Evolutionary conservation across 768 basidiomycete genomes (phyloP), one percentile per base, ranked within the genome.

Genomic region (Xerocomellus intermedius): DNA sequence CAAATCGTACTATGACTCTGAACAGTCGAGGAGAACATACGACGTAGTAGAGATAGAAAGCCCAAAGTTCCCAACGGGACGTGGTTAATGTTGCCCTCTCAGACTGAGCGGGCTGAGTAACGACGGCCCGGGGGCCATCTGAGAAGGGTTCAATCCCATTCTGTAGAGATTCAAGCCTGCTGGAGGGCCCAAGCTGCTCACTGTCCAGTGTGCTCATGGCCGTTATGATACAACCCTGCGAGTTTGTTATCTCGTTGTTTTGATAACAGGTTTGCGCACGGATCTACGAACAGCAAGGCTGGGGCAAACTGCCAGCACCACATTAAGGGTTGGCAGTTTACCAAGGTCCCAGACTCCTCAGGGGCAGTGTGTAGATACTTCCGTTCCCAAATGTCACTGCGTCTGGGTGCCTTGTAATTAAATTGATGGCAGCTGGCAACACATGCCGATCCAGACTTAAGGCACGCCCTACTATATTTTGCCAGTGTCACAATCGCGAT

Each of bases 21-120:
- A 21, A 9, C 14, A 24, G n/a, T 35, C 13, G 38, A 42, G 12
- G n/a, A 36, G 35, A 28, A 69, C 71, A 48, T 39, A 75, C 73
- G 36, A 84, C 64, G 50, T 82, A 85, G 56, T 82, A 85, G 26
- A 83, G 61, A 67, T 85, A 85, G 66, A 82, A 84, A 1, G 82
- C 72, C 81, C 80, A 84, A 21, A 84, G 75, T 58, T 84, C 83
- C 8, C 62, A 59, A 16, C 75, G 77, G 16, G 75, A 77, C 2
- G 83, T 85, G 6, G 73, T 75, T 10, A 42, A 22, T 9, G 38
- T 4, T 16, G 33, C 10, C 8, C 8, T 30, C 24, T 49, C 48
- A 9, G 45, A 42, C 50, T 48, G 33, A 8, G 21, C 16, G 13
- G 33, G 26, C 36, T n/a, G n/a, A 6, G 14, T 28, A 16, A 33